phyloP scores from a whole-genome alignment of 257 asterid genomes.

The Osmanthus fragrans region DNA sequence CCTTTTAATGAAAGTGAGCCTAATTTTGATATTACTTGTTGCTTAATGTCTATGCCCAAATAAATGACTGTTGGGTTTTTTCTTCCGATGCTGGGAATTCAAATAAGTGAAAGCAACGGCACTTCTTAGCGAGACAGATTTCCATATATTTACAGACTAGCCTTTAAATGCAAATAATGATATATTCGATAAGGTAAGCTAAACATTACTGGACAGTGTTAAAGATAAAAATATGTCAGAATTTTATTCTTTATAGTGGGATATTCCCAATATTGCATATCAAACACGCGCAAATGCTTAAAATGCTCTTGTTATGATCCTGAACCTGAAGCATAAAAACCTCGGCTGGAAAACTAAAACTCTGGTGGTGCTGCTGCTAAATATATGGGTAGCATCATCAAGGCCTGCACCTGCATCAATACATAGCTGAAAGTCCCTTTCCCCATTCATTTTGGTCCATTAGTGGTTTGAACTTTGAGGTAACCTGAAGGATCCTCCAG shows the following conservation, averaged over 20 bases:
- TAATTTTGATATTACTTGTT: background rate
- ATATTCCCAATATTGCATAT: background rate
- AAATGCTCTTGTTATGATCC: background rate
- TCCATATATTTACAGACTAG: too few relatives aligned
- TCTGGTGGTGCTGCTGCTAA: background rate
- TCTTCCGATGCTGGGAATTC: background rate
- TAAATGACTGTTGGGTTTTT: background rate
- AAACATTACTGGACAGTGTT: background rate
- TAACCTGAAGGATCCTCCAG: constrained; percentile 63
- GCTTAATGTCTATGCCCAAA: background rate
- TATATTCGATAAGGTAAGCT: background rate
- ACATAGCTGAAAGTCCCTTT: background rate
- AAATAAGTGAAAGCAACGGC: too few relatives aligned
- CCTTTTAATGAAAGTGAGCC: background rate
- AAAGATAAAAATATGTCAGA: background rate
- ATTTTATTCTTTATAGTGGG: background rate
- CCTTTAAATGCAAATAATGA: background rate
- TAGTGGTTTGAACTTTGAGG: constrained; percentile 46
- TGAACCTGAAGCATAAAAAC: background rate
- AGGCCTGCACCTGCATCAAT: background rate
- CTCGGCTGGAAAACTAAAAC: too few relatives aligned
- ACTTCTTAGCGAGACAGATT: too few relatives aligned
- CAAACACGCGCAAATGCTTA: background rate
- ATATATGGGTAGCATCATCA: background rate
- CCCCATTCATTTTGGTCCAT: constrained; percentile 9